Evolutionary conservation across 441 rosid species (phyloP).

Genomic region (Melastoma candidum): DNA sequence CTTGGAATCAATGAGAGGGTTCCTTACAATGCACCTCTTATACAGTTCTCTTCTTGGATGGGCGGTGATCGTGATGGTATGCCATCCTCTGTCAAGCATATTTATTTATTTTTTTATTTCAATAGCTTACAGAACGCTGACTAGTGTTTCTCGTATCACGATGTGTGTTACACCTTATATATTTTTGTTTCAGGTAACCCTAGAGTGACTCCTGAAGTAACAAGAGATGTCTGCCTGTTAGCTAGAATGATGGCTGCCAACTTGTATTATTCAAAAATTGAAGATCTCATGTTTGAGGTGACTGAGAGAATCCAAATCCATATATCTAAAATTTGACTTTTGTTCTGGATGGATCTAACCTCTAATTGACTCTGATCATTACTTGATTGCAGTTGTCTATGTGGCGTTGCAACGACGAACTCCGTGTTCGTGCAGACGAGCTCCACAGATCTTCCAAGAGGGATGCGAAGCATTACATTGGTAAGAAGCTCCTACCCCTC

Average conservation of each 20-base stretch:
- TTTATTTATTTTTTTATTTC: no score
- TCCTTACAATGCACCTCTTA: slow-evolving; percentile 23
- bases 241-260: slow-evolving; percentile 81
- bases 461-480: slow-evolving; percentile 96
- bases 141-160: not conserved
- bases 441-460: slow-evolving; percentile 57
- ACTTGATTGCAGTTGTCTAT: slow-evolving; percentile 63
- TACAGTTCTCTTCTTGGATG: slow-evolving; percentile 22
- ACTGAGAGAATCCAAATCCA: no score
- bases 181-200: slow-evolving; percentile 8
- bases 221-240: slow-evolving; percentile 61
- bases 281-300: slow-evolving; percentile 74
- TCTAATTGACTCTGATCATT: not conserved
- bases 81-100: no score
- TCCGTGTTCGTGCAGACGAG: slow-evolving; percentile 57
- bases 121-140: no score
- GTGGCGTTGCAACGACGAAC: slow-evolving; percentile 98
- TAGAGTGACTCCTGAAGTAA: no score
- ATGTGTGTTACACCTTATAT: slow-evolving; percentile 2
- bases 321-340: slow-evolving; percentile 2
- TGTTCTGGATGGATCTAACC: not conserved
- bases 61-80: slow-evolving; percentile 23
- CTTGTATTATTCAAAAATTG: slow-evolving; percentile 58
- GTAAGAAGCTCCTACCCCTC: slow-evolving; percentile 19
- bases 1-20: slow-evolving; percentile 69